Percentiles rank a stretch among this genome's conserved stretches.
These are phyloP conservation scores for Melampsora abietis-canadensis DNA, from an alignment of 1,284 basidiomycete genomes.

Conservation along the genomic window DNA sequence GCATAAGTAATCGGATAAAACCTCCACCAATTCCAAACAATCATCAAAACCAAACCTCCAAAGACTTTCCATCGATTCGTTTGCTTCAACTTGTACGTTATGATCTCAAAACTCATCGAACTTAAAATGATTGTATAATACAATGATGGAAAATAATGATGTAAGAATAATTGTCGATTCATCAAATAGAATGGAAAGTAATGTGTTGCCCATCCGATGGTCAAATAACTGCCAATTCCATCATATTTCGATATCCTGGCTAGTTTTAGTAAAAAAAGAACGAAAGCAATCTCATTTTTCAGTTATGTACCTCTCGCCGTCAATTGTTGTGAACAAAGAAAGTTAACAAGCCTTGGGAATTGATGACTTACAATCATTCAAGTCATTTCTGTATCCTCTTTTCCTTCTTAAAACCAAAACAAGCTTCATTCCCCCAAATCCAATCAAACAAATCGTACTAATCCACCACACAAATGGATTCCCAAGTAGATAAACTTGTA, in stretches of 20 bases:
- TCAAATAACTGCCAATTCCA: slow-evolving; percentile 80
- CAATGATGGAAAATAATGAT: slow-evolving; percentile 93
- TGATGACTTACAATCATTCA: slow-evolving; percentile 72
- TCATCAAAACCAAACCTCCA: slow-evolving; percentile 66
- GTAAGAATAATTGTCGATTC: slow-evolving; percentile 90
- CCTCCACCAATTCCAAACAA: slow-evolving; percentile 72
- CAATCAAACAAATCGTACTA: slow-evolving; percentile 67
- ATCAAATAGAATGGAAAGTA: slow-evolving; percentile 96
- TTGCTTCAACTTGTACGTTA: slow-evolving; percentile 73
- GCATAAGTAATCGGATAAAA: slow-evolving; percentile 85
- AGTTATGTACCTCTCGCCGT: not conserved
- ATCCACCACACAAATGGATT: slow-evolving; percentile 92
- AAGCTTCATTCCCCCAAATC: slow-evolving; percentile 68
- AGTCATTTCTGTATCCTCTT: slow-evolving; percentile 79
- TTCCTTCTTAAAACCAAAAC: slow-evolving; percentile 82
- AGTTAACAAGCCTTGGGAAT: not conserved
- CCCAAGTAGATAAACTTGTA: slow-evolving; percentile 89
- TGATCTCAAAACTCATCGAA: slow-evolving; percentile 76
- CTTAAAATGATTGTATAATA: slow-evolving; percentile 85
- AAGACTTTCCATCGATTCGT: slow-evolving; percentile 75
- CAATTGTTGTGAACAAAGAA: not conserved
- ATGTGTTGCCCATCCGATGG: slow-evolving; percentile 88
- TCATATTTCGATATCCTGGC: slow-evolving; percentile 90
- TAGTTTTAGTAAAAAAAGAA: slow-evolving; percentile 52
- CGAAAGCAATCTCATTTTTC: too few relatives aligned